Evolutionary conservation across 2,329 filamentous ascomycete genomes (phyloP).

Genomic region (Paracoccidioides lutzii): DNA sequence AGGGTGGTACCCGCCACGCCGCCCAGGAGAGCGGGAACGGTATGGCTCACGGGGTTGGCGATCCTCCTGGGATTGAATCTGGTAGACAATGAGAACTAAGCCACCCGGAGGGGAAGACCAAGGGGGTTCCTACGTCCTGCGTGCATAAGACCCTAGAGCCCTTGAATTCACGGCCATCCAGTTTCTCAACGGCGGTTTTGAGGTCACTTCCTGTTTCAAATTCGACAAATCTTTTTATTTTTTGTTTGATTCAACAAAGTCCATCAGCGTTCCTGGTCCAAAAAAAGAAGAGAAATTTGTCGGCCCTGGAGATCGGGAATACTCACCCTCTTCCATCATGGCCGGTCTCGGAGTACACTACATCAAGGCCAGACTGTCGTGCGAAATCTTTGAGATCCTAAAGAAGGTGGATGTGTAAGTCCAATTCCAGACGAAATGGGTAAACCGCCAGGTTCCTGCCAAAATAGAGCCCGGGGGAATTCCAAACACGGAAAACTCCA

Average conservation of each 20-base stretch:
- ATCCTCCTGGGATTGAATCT: constrained; percentile 61
- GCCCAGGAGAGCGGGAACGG: constrained; percentile 68
- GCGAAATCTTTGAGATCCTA: constrained; percentile 99
- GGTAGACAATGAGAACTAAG: constrained; percentile 17
- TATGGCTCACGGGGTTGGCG: constrained; percentile 55
- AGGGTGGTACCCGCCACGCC: constrained; percentile 53
- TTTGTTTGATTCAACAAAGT: background rate
- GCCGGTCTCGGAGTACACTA: constrained; percentile 93
- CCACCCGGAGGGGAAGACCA: constrained; percentile 1
- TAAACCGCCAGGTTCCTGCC: background rate
- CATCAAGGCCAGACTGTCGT: constrained; percentile 88
- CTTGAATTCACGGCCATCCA: constrained; percentile 88
- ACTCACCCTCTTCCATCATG: constrained; percentile 83
- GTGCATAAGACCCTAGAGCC: constrained; percentile 72
- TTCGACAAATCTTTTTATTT: constrained; percentile 67
- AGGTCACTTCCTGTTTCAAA: constrained; percentile 89
- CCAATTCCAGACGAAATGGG: constrained; percentile 37
- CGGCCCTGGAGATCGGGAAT: constrained; percentile 1
- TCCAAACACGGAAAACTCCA: background rate
- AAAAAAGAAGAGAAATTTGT: background rate
- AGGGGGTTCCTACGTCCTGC: constrained; percentile 56
- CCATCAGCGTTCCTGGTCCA: background rate
- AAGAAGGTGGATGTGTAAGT: constrained; percentile 67
- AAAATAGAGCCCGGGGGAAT: background rate
- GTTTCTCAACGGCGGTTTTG: constrained; percentile 83